These are phyloP conservation scores for Xylaria multiplex DNA, from an alignment of 2,329 filamentous ascomycete genomes.

Conservation along the genomic window DNA sequence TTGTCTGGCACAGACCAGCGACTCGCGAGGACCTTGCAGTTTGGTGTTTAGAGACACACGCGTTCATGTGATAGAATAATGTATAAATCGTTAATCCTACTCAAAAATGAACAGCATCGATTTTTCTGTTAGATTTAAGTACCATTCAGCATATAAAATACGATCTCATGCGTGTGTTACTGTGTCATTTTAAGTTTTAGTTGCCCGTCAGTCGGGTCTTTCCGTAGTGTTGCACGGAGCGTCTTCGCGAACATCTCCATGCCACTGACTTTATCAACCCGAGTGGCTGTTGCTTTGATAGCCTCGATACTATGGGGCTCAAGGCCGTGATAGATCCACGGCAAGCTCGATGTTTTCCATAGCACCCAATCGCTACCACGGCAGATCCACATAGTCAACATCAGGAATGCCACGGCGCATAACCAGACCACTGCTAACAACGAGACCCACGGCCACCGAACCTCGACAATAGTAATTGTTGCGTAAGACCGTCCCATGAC, in stretches of 20 bases:
- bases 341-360: slow-evolving; percentile 31
- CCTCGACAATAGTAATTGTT: not conserved
- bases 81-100: too few relatives aligned
- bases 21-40: too few relatives aligned
- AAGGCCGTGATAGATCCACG: slow-evolving; percentile 24
- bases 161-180: too few relatives aligned
- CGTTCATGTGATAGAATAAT: too few relatives aligned
- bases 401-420: slow-evolving; percentile 7
- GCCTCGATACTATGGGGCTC: not conserved
- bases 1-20: too few relatives aligned
- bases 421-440: not conserved
- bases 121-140: too few relatives aligned
- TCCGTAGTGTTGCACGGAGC: slow-evolving; percentile 4
- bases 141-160: too few relatives aligned
- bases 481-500: slow-evolving; percentile 1
- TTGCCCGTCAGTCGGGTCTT: slow-evolving; percentile 8
- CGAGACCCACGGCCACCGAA: slow-evolving; percentile 18
- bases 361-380: not conserved
- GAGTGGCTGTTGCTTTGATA: not conserved
- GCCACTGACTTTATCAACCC: slow-evolving; percentile 7
- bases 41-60: too few relatives aligned
- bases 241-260: slow-evolving; percentile 19
- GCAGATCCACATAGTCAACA: slow-evolving; percentile 11
- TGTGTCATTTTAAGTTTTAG: slow-evolving; percentile 1
- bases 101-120: too few relatives aligned